phyloP scores from a whole-genome alignment of 1,139 yeast species.

The Hemisphaericaspora xylanilytica region DNA sequence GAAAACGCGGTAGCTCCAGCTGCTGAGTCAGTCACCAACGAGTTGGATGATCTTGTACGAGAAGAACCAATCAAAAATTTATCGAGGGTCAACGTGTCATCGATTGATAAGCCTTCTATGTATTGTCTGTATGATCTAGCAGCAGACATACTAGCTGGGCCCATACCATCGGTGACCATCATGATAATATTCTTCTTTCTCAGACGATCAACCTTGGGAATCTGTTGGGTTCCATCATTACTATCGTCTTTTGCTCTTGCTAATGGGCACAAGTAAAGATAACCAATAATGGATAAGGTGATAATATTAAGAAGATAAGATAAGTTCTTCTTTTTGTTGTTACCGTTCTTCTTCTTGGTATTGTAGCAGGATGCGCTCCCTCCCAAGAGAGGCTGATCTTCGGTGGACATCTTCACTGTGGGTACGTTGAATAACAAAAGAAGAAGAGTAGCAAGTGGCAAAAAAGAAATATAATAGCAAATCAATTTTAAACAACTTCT shows the following conservation, averaged over 20 bases:
- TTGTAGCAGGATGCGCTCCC: conserved; percentile 12
- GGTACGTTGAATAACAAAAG: conserved; percentile 1
- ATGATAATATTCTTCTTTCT: conserved; percentile 63
- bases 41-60: conserved; percentile 69
- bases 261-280: conserved; percentile 11
- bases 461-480: neutral
- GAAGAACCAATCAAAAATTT: conserved; percentile 70
- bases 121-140: conserved; percentile 69
- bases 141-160: conserved; percentile 76
- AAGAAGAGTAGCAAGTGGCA: neutral
- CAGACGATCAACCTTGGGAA: conserved; percentile 12
- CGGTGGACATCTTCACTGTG: conserved; percentile 5
- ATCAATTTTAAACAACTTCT: too few species aligned
- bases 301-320: conserved; percentile 14
- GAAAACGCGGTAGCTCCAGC: conserved; percentile 94
- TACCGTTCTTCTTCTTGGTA: conserved; percentile 5
- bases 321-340: conserved; percentile 7
- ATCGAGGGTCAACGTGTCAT: conserved; percentile 61
- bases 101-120: conserved; percentile 47
- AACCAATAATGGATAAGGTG: conserved; percentile 14
- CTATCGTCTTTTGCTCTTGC: neutral
- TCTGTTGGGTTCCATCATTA: neutral
- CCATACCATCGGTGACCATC: conserved; percentile 92
- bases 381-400: conserved; percentile 14
- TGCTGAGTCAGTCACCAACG: conserved; percentile 83